These are phyloP conservation scores for Wickerhamiella kurtzmanii DNA, from an alignment of 805 yeast species.

Conservation along the genomic window DNA sequence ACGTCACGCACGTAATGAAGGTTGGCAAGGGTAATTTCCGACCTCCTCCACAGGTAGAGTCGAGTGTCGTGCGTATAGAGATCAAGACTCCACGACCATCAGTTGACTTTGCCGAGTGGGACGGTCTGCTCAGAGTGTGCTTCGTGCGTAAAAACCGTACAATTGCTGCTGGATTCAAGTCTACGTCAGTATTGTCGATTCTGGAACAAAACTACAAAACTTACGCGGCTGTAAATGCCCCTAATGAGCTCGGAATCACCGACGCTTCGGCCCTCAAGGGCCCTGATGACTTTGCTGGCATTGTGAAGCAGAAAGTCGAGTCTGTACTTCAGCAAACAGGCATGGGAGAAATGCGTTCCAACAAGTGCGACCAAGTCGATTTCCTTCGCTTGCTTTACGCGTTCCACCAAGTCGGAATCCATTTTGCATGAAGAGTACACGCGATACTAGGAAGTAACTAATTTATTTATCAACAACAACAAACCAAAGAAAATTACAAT, in stretches of 20 bases:
- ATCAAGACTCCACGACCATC: slow-evolving; percentile 89
- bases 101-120: slow-evolving; percentile 92
- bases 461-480: too few species aligned
- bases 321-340: slow-evolving; percentile 69
- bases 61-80: slow-evolving; percentile 88
- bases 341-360: slow-evolving; percentile 72
- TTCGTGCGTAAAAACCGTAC: slow-evolving; percentile 91
- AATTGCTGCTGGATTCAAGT: slow-evolving; percentile 82
- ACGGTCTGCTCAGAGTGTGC: slow-evolving; percentile 79
- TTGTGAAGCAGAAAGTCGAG: slow-evolving; percentile 58
- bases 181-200: slow-evolving; percentile 62
- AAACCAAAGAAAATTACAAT: too few species aligned
- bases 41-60: slow-evolving; percentile 98
- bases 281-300: slow-evolving; percentile 24
- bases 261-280: slow-evolving; percentile 6
- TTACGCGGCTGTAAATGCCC: slow-evolving; percentile 42
- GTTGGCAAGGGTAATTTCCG: slow-evolving; percentile 93
- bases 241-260: slow-evolving; percentile 30
- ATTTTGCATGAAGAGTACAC: slow-evolving; percentile 52
- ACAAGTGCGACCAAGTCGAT: slow-evolving; percentile 91
- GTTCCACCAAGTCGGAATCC: slow-evolving; percentile 93
- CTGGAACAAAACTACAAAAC: slow-evolving; percentile 81
- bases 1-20: slow-evolving; percentile 94
- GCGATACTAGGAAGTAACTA: too few species aligned
- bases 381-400: slow-evolving; percentile 71